These are phyloP conservation scores for Trifolium repens DNA, from an alignment of 306 rosid species.

Conservation along the genomic window DNA sequence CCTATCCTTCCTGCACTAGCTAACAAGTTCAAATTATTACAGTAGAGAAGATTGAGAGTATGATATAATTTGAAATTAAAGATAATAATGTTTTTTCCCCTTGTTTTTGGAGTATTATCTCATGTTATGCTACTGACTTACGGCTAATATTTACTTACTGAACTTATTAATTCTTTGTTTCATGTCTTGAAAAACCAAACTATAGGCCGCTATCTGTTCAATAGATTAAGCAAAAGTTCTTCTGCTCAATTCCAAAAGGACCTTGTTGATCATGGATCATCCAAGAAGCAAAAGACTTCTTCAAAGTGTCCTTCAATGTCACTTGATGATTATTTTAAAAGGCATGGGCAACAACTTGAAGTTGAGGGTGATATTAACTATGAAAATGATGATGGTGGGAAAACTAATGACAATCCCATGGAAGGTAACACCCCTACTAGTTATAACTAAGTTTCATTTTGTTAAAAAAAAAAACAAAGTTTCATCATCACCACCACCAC, in stretches of 20 bases:
- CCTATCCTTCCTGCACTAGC: conserved; percentile 85
- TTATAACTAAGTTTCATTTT: background rate
- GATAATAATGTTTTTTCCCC: background rate
- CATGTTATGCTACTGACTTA: background rate
- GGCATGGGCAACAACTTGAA: background rate
- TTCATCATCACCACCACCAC: background rate
- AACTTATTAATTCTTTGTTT: conserved; percentile 17
- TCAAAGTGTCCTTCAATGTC: conserved; percentile 6
- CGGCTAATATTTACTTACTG: background rate
- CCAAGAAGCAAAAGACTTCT: background rate
- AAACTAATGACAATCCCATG: background rate
- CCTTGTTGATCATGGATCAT: conserved; percentile 1
- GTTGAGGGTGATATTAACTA: background rate
- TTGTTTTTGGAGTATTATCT: background rate
- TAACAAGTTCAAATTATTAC: conserved; percentile 13
- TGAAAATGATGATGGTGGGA: background rate
- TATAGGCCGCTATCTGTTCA: conserved; percentile 64
- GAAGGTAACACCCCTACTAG: background rate
- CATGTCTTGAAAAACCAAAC: conserved; percentile 44
- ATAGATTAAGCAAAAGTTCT: conserved; percentile 51
- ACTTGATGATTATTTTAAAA: background rate
- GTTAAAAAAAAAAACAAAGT: background rate
- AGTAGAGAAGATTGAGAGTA: background rate
- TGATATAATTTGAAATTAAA: background rate
- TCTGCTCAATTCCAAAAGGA: conserved; percentile 41